These are phyloP conservation scores for Cladosporium sp. DNA, from an alignment of 2,329 filamentous ascomycete genomes.

Conservation along the genomic window DNA sequence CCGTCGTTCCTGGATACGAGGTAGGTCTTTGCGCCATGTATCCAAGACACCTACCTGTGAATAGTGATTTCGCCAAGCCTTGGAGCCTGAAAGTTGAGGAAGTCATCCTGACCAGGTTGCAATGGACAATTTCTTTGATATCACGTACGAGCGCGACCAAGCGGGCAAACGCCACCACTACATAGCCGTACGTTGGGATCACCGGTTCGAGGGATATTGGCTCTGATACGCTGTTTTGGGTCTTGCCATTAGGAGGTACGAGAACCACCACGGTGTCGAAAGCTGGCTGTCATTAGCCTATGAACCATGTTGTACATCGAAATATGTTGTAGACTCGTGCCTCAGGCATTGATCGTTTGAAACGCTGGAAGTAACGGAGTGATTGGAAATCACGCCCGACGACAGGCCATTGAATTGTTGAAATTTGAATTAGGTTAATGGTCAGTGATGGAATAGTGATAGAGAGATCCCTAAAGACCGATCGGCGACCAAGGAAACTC, in stretches of 20 bases:
- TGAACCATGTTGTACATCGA: background rate
- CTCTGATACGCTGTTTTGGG: background rate
- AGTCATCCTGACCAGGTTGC: background rate
- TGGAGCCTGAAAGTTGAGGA: background rate
- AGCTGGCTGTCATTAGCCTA: background rate
- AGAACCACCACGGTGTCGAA: background rate
- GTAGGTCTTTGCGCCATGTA: background rate
- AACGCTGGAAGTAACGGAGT: background rate
- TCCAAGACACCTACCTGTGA: background rate
- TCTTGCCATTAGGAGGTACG: background rate
- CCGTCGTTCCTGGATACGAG: background rate
- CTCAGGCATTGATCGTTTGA: background rate
- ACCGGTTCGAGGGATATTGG: background rate
- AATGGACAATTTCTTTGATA: background rate
- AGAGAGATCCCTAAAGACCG: background rate
- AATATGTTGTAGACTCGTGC: background rate
- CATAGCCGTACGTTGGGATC: background rate
- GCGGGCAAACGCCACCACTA: constrained; percentile 13
- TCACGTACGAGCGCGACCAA: background rate
- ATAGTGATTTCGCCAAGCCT: background rate
- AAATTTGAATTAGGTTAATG: background rate
- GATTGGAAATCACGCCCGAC: background rate
- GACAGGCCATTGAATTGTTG: background rate
- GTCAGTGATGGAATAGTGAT: background rate
- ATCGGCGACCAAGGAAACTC: constrained; percentile 3